phyloP scores from a whole-genome alignment of 2,329 filamentous ascomycete species.

The Pseudohalonectria lignicola region DNA sequence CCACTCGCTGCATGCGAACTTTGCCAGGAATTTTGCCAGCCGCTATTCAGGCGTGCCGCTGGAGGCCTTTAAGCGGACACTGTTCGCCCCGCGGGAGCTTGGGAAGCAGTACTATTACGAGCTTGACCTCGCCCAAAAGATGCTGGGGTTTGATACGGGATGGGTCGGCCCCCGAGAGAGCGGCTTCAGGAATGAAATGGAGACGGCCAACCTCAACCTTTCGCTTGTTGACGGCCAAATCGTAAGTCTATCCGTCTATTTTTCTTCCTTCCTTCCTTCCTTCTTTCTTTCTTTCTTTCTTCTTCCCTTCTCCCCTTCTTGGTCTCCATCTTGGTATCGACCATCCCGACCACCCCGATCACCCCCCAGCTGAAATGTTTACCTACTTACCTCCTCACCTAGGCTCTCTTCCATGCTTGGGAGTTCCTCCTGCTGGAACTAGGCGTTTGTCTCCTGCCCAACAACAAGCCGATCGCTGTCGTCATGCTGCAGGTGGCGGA shows the following conservation, averaged over 20 bases:
- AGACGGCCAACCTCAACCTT: slow-evolving; percentile 79
- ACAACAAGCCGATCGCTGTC: slow-evolving; percentile 33
- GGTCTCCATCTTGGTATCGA: too few relatives aligned
- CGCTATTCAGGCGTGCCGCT: slow-evolving; percentile 66
- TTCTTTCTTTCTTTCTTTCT: too few relatives aligned
- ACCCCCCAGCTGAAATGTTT: too few relatives aligned
- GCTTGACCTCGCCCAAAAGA: slow-evolving; percentile 58
- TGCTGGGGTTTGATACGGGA: slow-evolving; percentile 65
- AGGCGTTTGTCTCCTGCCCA: slow-evolving; percentile 47
- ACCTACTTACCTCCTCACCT: not conserved
- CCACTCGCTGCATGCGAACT: slow-evolving; percentile 71
- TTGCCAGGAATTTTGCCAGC: slow-evolving; percentile 72
- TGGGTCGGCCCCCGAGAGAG: slow-evolving; percentile 62
- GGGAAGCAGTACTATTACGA: slow-evolving; percentile 81
- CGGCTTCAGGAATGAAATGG: slow-evolving; percentile 75
- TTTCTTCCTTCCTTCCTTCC: not conserved
- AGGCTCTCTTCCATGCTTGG: slow-evolving; percentile 81
- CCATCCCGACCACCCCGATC: too few relatives aligned
- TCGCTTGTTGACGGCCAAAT: slow-evolving; percentile 89
- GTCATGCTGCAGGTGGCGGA: slow-evolving; percentile 60
- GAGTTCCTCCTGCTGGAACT: slow-evolving; percentile 80
- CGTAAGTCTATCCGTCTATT: slow-evolving; percentile 32
- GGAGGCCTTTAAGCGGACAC: slow-evolving; percentile 70
- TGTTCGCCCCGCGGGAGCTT: slow-evolving; percentile 51
- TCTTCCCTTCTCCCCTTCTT: too few relatives aligned